Conservation (phyloP, 257 asterid species). For the Solanum chiquidenum region DNA sequence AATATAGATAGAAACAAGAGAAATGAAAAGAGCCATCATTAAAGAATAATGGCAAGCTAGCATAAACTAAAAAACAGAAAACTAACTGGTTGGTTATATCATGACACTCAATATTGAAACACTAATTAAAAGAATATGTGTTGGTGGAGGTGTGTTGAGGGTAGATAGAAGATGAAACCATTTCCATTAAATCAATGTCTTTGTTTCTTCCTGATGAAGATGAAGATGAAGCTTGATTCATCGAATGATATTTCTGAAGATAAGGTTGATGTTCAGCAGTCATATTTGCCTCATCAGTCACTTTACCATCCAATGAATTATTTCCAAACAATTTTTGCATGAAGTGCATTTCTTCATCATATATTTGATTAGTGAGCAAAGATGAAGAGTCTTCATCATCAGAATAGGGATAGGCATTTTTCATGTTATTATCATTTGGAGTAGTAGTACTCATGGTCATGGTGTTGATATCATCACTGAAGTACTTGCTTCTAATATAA, state of each 20-base stretch:
- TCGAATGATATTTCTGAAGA: background rate
- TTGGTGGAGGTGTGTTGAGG: background rate
- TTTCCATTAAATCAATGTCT: constrained; percentile 19
- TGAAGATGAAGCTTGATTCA: background rate
- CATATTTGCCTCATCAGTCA: background rate
- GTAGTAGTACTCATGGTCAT: background rate
- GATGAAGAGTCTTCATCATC: constrained; percentile 13
- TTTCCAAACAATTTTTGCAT: constrained; percentile 29
- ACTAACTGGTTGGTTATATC: background rate
- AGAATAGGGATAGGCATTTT: background rate
- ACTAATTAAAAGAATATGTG: background rate
- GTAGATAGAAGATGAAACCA: constrained; percentile 12
- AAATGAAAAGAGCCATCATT: background rate
- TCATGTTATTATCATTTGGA: background rate
- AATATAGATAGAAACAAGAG: background rate
- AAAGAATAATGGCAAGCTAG: background rate
- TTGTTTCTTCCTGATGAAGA: background rate
- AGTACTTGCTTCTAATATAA: constrained; percentile 30
- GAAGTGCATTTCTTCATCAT: constrained; percentile 50
- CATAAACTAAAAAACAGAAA: constrained; percentile 10
- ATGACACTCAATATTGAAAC: background rate
- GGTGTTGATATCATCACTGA: background rate
- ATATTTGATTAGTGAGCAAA: constrained; percentile 15
- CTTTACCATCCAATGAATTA: background rate
- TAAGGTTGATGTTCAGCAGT: background rate